These are phyloP conservation scores for Colletotrichum camelliae DNA, from an alignment of 2,329 filamentous ascomycete genomes.

Conservation along the genomic window DNA sequence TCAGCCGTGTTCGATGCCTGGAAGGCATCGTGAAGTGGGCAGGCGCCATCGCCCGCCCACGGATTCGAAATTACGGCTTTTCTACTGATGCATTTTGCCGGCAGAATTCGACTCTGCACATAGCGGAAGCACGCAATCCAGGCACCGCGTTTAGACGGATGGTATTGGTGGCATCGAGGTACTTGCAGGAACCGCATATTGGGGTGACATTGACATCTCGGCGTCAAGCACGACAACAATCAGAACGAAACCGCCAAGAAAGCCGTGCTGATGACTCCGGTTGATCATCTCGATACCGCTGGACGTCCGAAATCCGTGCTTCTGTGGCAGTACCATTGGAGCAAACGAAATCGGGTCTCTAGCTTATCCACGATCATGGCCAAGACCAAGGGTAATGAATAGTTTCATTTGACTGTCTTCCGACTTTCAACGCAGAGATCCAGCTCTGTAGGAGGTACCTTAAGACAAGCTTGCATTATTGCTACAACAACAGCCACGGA, in stretches of 20 bases:
- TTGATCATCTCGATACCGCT: not conserved
- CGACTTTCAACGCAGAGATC: not conserved
- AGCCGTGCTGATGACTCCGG: not conserved
- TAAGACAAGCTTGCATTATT: not conserved
- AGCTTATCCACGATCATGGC: not conserved
- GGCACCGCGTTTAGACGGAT: not conserved
- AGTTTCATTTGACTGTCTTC: not conserved
- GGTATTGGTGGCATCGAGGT: not conserved
- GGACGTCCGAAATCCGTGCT: not conserved
- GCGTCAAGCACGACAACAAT: not conserved
- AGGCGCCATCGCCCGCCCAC: not conserved
- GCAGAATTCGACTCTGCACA: not conserved
- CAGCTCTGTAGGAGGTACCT: not conserved
- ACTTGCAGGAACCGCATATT: not conserved
- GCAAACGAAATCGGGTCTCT: not conserved
- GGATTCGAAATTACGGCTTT: not conserved
- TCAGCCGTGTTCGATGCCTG: not conserved
- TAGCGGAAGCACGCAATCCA: not conserved
- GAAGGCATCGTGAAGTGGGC: not conserved
- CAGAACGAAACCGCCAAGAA: not conserved
- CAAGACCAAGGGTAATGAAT: not conserved
- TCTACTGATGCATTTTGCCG: not conserved
- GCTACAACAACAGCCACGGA: not conserved
- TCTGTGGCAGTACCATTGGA: not conserved
- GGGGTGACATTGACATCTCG: not conserved